Percentiles rank a stretch among this genome's conserved stretches.
These are phyloP conservation scores for Tylopilus plumbeoviolaceoides DNA, from an alignment of 768 basidiomycete species.

Conservation along the genomic window DNA sequence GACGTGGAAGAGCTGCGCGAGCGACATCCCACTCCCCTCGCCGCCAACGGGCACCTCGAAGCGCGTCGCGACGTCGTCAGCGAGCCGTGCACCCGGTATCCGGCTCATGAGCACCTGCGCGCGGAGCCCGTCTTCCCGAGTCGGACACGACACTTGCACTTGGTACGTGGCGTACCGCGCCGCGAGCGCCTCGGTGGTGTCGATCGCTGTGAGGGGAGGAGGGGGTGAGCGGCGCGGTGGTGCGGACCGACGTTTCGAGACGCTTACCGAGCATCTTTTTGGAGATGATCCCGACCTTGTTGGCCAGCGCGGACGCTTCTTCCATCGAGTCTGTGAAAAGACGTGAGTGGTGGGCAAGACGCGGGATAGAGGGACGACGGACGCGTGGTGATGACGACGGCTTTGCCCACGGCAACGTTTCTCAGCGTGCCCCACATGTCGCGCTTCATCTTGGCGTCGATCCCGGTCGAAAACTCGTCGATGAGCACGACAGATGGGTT, in stretches of 20 bases:
- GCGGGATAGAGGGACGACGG: constrained; percentile 21
- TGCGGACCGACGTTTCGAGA: not conserved
- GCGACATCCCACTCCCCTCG: constrained; percentile 32
- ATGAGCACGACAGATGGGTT: constrained; percentile 77
- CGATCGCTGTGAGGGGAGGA: constrained; percentile 47
- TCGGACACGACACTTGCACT: constrained; percentile 68
- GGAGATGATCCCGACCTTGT: constrained; percentile 73
- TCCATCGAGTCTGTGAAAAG: constrained; percentile 69
- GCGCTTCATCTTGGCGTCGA: constrained; percentile 74
- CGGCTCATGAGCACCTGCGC: constrained; percentile 59
- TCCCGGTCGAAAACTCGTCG: constrained; percentile 80
- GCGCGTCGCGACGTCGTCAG: constrained; percentile 71
- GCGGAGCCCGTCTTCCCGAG: constrained; percentile 52
- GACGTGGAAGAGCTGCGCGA: constrained; percentile 56
- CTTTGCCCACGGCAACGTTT: constrained; percentile 61
- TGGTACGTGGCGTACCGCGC: constrained; percentile 71
- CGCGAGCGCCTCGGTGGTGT: constrained; percentile 59
- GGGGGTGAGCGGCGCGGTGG: not conserved
- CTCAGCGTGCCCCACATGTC: constrained; percentile 71
- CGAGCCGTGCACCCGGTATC: constrained; percentile 60
- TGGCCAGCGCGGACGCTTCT: constrained; percentile 75
- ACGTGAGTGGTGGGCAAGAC: not conserved
- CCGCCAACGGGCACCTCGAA: constrained; percentile 62
- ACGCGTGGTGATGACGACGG: constrained; percentile 72
- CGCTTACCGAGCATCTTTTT: constrained; percentile 59